Conservation (phyloP, 1,139 yeast genomes). For the Arxiozyma slooffiae region DNA sequence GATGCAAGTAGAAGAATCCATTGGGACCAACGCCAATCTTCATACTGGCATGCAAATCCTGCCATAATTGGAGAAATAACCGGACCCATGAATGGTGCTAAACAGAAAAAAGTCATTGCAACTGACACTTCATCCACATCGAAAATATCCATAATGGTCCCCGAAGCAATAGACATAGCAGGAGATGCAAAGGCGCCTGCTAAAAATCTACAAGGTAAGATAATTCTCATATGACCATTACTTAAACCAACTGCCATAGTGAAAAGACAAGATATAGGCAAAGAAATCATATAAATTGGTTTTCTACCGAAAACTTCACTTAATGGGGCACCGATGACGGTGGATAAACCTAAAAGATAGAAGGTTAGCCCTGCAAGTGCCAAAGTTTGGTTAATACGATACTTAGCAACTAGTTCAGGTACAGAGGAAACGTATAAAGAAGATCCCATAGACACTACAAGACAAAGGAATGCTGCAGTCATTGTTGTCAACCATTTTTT, state of each 20-base stretch:
- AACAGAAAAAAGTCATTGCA: constrained; percentile 62
- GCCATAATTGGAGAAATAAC: constrained; percentile 77
- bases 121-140: constrained; percentile 52
- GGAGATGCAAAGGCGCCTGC: constrained; percentile 79
- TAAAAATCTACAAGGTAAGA: constrained; percentile 64
- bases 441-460: constrained; percentile 62
- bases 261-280: constrained; percentile 63
- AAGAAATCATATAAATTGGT: constrained; percentile 46
- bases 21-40: constrained; percentile 70
- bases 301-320: constrained; percentile 69
- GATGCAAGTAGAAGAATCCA: constrained; percentile 70
- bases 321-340: constrained; percentile 66
- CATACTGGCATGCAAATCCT: constrained; percentile 58
- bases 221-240: constrained; percentile 41
- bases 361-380: constrained; percentile 60
- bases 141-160: constrained; percentile 72
- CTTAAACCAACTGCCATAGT: constrained; percentile 69
- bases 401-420: constrained; percentile 39
- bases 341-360: constrained; percentile 64
- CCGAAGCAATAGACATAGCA: constrained; percentile 79
- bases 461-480: constrained; percentile 53
- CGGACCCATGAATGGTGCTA: constrained; percentile 72
- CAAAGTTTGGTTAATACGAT: constrained; percentile 48
- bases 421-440: constrained; percentile 58
- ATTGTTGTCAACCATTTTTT: constrained; percentile 57